Evolutionary conservation across 352 stramenopile genomes (phyloP), one percentile per base, ranked within the genome.

Genomic region (Pythium aquatile): DNA sequence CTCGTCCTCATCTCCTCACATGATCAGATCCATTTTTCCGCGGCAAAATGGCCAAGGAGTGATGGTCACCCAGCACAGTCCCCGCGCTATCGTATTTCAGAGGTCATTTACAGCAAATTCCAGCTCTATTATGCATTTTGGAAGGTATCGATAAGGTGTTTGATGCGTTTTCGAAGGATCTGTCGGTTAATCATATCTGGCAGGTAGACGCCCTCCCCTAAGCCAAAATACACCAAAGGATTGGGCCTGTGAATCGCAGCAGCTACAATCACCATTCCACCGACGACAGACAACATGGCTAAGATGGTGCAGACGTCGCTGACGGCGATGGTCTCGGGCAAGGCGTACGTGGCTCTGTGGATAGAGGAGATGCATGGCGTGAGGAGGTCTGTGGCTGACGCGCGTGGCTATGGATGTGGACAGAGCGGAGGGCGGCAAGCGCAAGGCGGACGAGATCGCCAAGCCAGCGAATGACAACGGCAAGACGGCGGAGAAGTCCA

Each of bases 391-490:
- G 14, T 63, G 4, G 8, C 17, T 29, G 30, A 62, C 13, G 17
- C 40, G n/a, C 0, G 35, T 37, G 9, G 7, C 20, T 40, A 11
- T 48, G 44, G 9, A n/a, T 33, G 48, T 44, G 48, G 39, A 40
- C 6, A 63, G 67, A 10, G 53, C 58, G n/a, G 62, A 70, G n/a
- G 64, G 72, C 17, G 61, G 68, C 58, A 65, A 92, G 66, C 66
- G 68, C 58, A 77, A 74, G 56, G 70, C 67, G 5, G 63, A 59
- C 20, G 75, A 79, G 46, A 68, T 72, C 20, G 58, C 53, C 28
- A 72, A 69, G 44, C 40, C 68, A 8, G 35, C 56, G 17, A 77
- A 83, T 17, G 60, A 55, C 63, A 86, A 85, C 60, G 58, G 30
- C 55, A 85, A 87, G 58, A 65, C 30, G 10, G 72, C 53, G 40